phyloP scores from a whole-genome alignment of 2,329 filamentous ascomycete species.

The Macrophomina tecta region DNA sequence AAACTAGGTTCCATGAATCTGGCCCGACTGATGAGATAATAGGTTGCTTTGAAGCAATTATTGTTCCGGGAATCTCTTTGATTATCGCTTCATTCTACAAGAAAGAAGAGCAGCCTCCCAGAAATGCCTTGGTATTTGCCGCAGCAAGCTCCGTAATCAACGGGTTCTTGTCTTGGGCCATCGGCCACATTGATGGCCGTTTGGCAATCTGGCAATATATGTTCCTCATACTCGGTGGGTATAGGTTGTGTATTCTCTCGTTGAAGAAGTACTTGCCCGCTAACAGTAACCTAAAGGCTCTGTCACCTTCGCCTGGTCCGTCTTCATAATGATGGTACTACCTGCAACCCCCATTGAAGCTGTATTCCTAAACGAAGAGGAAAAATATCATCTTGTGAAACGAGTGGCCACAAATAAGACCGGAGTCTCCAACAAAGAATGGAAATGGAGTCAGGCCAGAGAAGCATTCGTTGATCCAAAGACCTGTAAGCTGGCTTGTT shows the following conservation, averaged over 20 bases:
- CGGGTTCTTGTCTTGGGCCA: slow-evolving; percentile 38
- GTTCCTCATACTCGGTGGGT: slow-evolving; percentile 27
- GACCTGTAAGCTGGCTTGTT: slow-evolving; percentile 34
- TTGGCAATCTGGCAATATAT: slow-evolving; percentile 31
- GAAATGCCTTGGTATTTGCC: slow-evolving; percentile 47
- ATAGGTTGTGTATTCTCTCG: background rate
- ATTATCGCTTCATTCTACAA: slow-evolving; percentile 48
- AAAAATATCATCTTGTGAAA: slow-evolving; percentile 21
- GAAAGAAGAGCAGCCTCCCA: slow-evolving; percentile 42
- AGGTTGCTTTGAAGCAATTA: slow-evolving; percentile 42
- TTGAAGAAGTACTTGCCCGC: too few relatives aligned
- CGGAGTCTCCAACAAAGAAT: slow-evolving; percentile 33
- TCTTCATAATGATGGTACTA: slow-evolving; percentile 1
- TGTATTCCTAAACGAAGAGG: slow-evolving; percentile 12
- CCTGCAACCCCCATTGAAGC: slow-evolving; percentile 21
- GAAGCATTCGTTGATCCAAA: slow-evolving; percentile 45
- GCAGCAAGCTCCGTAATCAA: slow-evolving; percentile 41
- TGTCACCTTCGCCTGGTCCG: slow-evolving; percentile 19
- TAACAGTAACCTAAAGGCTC: background rate
- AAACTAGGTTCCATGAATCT: background rate
- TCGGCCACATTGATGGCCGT: slow-evolving; percentile 32
- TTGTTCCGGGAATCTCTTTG: slow-evolving; percentile 43
- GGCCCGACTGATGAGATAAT: background rate
- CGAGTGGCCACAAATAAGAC: slow-evolving; percentile 22
- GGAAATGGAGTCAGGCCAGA: slow-evolving; percentile 39